Percentiles rank a stretch among this genome's conserved stretches.
These are phyloP conservation scores for Botrytis medusae DNA, from an alignment of 2,329 filamentous ascomycete genomes.

Conservation along the genomic window DNA sequence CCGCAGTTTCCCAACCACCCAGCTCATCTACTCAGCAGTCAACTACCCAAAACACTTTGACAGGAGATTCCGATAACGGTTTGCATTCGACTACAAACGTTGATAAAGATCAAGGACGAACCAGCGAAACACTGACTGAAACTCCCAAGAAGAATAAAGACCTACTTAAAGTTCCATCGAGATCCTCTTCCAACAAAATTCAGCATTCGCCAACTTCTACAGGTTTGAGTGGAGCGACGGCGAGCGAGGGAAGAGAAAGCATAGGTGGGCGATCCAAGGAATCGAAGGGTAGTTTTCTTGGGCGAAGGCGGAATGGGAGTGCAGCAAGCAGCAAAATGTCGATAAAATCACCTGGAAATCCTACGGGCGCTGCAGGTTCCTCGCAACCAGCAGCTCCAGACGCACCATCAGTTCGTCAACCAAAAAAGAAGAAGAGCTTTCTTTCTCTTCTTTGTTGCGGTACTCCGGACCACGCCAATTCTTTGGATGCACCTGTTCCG, in stretches of 20 bases:
- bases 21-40: conserved; percentile 37
- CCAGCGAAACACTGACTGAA: conserved; percentile 33
- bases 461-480: conserved; percentile 42
- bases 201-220: conserved; percentile 60
- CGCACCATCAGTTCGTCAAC: conserved; percentile 33
- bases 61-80: conserved; percentile 37
- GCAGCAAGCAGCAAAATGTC: conserved; percentile 62
- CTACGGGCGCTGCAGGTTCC: conserved; percentile 43
- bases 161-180: conserved; percentile 59
- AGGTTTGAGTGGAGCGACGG: conserved; percentile 59
- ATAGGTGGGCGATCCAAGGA: conserved; percentile 65
- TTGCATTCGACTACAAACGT: conserved; percentile 32
- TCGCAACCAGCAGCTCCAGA: conserved; percentile 38
- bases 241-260: conserved; percentile 60
- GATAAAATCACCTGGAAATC: conserved; percentile 47
- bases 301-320: conserved; percentile 64
- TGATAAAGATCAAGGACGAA: conserved; percentile 34
- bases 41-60: conserved; percentile 37
- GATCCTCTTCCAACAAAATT: conserved; percentile 61
- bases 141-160: conserved; percentile 47
- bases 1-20: conserved; percentile 35
- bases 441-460: conserved; percentile 52
- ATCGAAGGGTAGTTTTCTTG: conserved; percentile 63
- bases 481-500: conserved; percentile 45
- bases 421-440: conserved; percentile 45